These are phyloP conservation scores for Plantago major DNA, from an alignment of 257 asterid species.

Conservation along the genomic window DNA sequence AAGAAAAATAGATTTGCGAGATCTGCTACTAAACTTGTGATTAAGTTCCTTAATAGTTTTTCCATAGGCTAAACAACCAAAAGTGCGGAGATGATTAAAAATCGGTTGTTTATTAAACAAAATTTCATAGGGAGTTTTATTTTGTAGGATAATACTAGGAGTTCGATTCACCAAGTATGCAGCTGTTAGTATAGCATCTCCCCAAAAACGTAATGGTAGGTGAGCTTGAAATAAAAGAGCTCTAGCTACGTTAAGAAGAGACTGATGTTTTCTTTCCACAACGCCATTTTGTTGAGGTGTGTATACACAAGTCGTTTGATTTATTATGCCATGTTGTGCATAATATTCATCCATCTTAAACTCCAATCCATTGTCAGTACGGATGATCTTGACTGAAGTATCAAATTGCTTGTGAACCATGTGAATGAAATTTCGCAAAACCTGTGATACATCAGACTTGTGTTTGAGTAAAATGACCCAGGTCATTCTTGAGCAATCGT, in stretches of 20 bases:
- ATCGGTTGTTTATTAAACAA: not conserved
- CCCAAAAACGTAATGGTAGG: constrained; percentile 1
- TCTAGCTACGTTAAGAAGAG: not conserved
- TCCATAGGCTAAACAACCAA: not conserved
- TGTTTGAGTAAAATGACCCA: no score
- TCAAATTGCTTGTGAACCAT: no score
- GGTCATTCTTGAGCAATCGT: no score
- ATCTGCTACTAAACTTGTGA: not conserved
- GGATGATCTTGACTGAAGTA: no score
- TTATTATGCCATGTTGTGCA: not conserved
- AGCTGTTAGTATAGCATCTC: not conserved
- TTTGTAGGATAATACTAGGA: not conserved
- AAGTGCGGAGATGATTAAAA: not conserved
- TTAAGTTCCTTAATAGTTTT: not conserved
- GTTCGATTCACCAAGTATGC: not conserved
- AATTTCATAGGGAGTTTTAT: not conserved
- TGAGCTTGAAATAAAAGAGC: not conserved
- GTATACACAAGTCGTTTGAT: not conserved
- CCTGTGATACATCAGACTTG: no score
- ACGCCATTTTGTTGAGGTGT: not conserved
- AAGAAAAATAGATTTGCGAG: not conserved
- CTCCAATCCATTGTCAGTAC: no score
- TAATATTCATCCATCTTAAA: no score
- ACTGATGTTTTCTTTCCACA: not conserved
- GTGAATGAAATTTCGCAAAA: no score